Conservation (phyloP, 768 basidiomycete species). For the Paxillus ammoniavirescens region DNA sequence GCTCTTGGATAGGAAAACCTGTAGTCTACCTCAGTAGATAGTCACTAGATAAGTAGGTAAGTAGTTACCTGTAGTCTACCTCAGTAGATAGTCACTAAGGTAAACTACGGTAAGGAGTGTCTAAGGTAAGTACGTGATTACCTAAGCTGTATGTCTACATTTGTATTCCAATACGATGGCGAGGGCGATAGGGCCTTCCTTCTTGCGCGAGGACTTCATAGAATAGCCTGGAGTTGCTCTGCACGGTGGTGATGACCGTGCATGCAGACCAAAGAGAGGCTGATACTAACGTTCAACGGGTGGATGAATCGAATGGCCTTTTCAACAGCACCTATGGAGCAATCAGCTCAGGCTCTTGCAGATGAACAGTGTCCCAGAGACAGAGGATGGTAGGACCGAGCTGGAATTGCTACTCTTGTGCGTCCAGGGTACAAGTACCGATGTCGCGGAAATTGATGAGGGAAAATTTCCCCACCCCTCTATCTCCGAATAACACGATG, state of each 20-base stretch:
- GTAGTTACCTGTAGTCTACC: too few species aligned
- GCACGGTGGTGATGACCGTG: conserved; percentile 30
- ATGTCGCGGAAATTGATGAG: conserved; percentile 38
- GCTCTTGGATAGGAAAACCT: too few species aligned
- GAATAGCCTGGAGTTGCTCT: too few species aligned
- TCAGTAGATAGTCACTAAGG: too few species aligned
- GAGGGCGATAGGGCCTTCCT: too few species aligned
- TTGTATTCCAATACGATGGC: too few species aligned
- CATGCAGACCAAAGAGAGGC: conserved; percentile 32
- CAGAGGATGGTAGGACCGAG: conserved; percentile 19
- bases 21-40: too few species aligned
- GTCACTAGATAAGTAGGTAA: too few species aligned
- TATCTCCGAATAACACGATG: conserved; percentile 41
- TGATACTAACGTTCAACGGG: conserved; percentile 23
- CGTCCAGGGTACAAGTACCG: conserved; percentile 30
- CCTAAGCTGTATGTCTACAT: too few species aligned
- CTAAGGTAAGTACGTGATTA: too few species aligned
- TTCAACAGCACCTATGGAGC: conserved; percentile 26
- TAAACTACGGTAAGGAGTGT: too few species aligned
- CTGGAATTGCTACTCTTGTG: conserved; percentile 24
- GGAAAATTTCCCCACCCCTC: conserved; percentile 35
- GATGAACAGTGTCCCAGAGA: conserved; percentile 34
- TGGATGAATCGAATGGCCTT: conserved; percentile 31
- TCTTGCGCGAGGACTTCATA: too few species aligned
- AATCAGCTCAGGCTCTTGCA: conserved; percentile 23